phyloP scores from a whole-genome alignment of 805 yeast species.

The Metschnikowia drakensbergensis region DNA sequence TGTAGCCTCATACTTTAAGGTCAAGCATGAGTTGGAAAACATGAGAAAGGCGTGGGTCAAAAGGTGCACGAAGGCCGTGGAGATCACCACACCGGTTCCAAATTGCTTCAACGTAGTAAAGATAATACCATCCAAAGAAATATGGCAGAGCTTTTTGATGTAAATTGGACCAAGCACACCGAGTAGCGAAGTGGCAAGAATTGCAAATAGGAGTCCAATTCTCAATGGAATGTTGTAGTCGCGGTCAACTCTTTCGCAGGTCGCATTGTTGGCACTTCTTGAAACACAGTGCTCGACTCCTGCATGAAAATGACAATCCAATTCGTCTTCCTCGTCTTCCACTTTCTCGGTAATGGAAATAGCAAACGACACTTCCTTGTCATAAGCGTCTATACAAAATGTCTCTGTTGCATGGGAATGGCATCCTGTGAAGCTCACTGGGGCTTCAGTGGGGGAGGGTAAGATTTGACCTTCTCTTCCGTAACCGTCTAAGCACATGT shows the following conservation, averaged over 20 bases:
- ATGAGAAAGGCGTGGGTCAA: conserved; percentile 27
- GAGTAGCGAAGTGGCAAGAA: conserved; percentile 3
- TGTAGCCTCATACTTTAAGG: conserved; percentile 24
- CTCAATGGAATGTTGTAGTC: conserved; percentile 22
- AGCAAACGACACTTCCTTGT: conserved; percentile 2
- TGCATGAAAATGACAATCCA: conserved; percentile 31
- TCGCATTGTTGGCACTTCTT: conserved; percentile 6
- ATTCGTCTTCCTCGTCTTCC: neutral
- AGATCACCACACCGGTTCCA: conserved; percentile 31
- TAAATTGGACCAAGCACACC: conserved; percentile 4
- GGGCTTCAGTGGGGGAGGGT: conserved; percentile 3
- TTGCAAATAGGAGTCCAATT: conserved; percentile 21
- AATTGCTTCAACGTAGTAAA: conserved; percentile 11
- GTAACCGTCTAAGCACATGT: conserved; percentile 3
- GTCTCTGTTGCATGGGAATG: conserved; percentile 7
- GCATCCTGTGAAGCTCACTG: conserved; percentile 2
- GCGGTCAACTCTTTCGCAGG: conserved; percentile 23
- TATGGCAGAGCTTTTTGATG: neutral
- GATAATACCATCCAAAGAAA: conserved; percentile 3
- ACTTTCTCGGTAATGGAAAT: neutral
- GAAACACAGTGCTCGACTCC: conserved; percentile 30
- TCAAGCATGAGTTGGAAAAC: conserved; percentile 26
- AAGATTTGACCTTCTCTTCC: conserved; percentile 4
- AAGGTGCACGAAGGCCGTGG: conserved; percentile 33
- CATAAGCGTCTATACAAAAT: conserved; percentile 3